Base-by-base conservation (phyloP, 176 grass and related monocot genomes). In the Oryza officinalis region DNA sequence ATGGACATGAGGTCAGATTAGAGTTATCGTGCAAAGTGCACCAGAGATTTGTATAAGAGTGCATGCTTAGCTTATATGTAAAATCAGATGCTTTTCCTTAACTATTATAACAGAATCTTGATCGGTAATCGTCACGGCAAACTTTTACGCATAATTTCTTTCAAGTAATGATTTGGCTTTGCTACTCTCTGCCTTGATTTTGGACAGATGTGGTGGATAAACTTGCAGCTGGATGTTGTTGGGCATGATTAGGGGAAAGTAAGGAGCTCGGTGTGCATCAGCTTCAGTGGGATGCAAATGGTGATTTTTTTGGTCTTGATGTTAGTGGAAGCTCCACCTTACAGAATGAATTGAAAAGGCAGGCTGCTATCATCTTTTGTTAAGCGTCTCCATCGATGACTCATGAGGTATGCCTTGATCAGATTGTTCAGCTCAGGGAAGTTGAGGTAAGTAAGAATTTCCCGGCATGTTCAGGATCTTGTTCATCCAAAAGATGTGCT, bases 11-110 rank as follows among this genome's bases (percentile, higher is more conserved):
- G 30, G 25, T 28, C 61, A 37, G 9, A 27, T 47, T 61, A 74
- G 37, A 80, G 79, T 65, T 76, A 80, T 33, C n/a, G 41, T 76
- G 87, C 71, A 85, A 69, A 89, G 59, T 61, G 41, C 20, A 59
- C 64, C 40, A 59, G 69, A 84, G 20, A 75, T 81, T 80, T 80
- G 74, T 73, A 67, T 45, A 67, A 37, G 65, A 18, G 46, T 85
- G 38, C 22, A 25, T 13, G 9, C 75, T 85, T 85, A 64, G 27
- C 64, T 25, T 69, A 31, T 70, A 61, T 72, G 78, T 88, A 77
- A 65, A 65, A 57, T 70, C 65, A 57, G 67, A 89, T 77, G 82
- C 3, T 85, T 65, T 81, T 75, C 71, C 11, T 32, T 76, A 22
- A 33, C 44, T 71, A 17, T n/a, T 65, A 81, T 41, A 73, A 86